phyloP scores from a whole-genome alignment of 257 asterid genomes.

The Echium plantagineum region DNA sequence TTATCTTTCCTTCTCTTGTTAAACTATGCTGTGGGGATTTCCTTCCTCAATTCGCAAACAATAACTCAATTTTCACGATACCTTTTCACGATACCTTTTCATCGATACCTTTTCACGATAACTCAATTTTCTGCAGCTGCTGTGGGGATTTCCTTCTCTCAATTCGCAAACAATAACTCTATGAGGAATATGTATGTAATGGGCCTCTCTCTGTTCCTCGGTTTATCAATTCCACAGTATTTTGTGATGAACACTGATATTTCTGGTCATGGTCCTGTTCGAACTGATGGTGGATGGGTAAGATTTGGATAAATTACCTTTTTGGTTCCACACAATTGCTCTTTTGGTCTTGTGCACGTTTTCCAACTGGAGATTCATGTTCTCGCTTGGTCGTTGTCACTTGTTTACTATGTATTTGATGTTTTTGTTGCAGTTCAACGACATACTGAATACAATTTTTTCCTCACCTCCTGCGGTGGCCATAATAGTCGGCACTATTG shows the following conservation, averaged over 20 bases:
- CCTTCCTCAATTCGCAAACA: too few relatives aligned
- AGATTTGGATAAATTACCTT: conserved; percentile 3
- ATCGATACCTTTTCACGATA: not conserved
- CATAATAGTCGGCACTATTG: conserved; percentile 41
- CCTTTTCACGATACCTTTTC: too few relatives aligned
- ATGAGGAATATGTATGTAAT: conserved; percentile 75
- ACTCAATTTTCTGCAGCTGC: conserved; percentile 52
- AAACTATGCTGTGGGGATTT: not conserved
- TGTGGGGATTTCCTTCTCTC: conserved; percentile 67
- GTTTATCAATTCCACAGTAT: conserved; percentile 79
- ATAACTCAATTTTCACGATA: too few relatives aligned
- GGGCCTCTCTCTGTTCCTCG: conserved; percentile 72
- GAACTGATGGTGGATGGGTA: conserved; percentile 95
- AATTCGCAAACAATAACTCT: conserved; percentile 84
- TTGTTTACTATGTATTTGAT: not conserved
- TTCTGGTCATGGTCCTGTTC: conserved; percentile 81
- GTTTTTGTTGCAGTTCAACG: conserved; percentile 61
- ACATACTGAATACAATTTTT: conserved; percentile 73
- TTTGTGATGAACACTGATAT: conserved; percentile 58
- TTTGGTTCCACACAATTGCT: too few relatives aligned
- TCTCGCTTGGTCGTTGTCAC: not conserved
- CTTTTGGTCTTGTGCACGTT: not conserved
- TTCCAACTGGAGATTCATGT: not conserved
- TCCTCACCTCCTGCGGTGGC: conserved; percentile 87
- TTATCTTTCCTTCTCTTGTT: not conserved